phyloP scores from a whole-genome alignment of 371 early-diverging fungal species.

The Apophysomyces sp. region DNA sequence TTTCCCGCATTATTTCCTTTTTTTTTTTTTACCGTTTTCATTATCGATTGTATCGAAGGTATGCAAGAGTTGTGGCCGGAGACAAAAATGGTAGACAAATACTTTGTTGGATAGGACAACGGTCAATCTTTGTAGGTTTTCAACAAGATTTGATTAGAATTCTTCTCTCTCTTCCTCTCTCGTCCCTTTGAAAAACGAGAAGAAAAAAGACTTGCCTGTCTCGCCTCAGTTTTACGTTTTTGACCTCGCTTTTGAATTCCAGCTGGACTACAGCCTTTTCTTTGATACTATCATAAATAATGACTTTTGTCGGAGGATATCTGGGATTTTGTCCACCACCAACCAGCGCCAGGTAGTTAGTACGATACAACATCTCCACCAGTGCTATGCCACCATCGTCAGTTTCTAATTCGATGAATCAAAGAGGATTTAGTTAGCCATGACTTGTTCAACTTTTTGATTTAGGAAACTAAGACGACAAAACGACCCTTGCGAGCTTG shows the following conservation, averaged over 20 bases:
- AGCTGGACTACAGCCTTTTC: slow-evolving; percentile 73
- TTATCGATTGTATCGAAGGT: slow-evolving; percentile 87
- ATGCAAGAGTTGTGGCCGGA: slow-evolving; percentile 70
- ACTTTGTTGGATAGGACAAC: slow-evolving; percentile 80
- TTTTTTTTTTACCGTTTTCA: slow-evolving; percentile 58
- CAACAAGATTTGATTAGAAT: neutral
- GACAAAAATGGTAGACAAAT: slow-evolving; percentile 79
- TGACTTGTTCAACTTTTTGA: neutral
- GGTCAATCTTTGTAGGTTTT: slow-evolving; percentile 55
- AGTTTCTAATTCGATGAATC: slow-evolving; percentile 52
- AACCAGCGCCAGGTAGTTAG: slow-evolving; percentile 91
- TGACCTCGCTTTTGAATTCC: slow-evolving; percentile 82
- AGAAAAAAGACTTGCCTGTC: slow-evolving; percentile 60
- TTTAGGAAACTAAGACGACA: neutral
- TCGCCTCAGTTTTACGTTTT: slow-evolving; percentile 75
- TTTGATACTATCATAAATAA: slow-evolving; percentile 85
- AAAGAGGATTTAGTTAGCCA: neutral
- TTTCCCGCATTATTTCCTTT: neutral
- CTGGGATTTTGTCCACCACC: slow-evolving; percentile 91
- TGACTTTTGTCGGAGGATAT: slow-evolving; percentile 90
- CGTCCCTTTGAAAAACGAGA: too few relatives aligned
- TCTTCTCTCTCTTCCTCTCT: neutral
- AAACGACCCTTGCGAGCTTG: slow-evolving; percentile 72
- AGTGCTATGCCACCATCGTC: slow-evolving; percentile 88
- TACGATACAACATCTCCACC: slow-evolving; percentile 95